Evolutionary conservation across 2,329 filamentous ascomycete genomes (phyloP).

Genomic region (Hypoxylon sp.): DNA sequence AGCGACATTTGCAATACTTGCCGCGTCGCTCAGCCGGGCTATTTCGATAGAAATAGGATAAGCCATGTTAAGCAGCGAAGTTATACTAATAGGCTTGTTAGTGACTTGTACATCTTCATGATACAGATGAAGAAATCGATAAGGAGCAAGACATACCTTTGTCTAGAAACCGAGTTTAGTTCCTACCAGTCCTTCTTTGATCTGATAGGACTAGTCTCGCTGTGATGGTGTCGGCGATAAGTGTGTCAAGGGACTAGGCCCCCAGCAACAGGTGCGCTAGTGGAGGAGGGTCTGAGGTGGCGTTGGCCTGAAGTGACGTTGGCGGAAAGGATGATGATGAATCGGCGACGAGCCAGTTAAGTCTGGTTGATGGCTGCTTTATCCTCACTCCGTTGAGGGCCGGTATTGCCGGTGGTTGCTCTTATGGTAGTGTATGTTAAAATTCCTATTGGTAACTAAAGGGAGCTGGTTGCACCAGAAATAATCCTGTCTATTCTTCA

Average conservation of each 20-base stretch:
- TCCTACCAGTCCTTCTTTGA: background rate
- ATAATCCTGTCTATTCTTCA: background rate
- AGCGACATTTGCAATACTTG: background rate
- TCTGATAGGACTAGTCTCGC: slow-evolving; percentile 1
- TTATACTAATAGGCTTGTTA: background rate
- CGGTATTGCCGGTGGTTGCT: background rate
- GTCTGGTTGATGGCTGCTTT: background rate
- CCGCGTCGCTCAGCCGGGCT: background rate
- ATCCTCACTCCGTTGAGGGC: too few species aligned
- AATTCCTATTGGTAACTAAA: background rate
- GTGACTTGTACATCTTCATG: background rate
- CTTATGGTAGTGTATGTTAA: background rate
- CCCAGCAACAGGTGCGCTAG: background rate
- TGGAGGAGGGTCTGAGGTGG: too few species aligned
- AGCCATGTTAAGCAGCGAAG: background rate
- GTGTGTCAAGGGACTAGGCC: background rate
- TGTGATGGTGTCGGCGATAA: too few species aligned
- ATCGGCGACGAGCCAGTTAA: background rate
- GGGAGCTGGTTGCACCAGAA: background rate
- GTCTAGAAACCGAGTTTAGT: too few species aligned
- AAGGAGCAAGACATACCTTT: background rate
- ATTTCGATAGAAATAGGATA: background rate
- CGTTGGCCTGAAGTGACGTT: too few species aligned
- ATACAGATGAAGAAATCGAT: background rate
- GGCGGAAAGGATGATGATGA: background rate